Percentiles rank a stretch among this genome's conserved stretches.
These are phyloP conservation scores for Podospora bellae-mahoneyi DNA, from an alignment of 495 filamentous ascomycete genomes.

Conservation along the genomic window DNA sequence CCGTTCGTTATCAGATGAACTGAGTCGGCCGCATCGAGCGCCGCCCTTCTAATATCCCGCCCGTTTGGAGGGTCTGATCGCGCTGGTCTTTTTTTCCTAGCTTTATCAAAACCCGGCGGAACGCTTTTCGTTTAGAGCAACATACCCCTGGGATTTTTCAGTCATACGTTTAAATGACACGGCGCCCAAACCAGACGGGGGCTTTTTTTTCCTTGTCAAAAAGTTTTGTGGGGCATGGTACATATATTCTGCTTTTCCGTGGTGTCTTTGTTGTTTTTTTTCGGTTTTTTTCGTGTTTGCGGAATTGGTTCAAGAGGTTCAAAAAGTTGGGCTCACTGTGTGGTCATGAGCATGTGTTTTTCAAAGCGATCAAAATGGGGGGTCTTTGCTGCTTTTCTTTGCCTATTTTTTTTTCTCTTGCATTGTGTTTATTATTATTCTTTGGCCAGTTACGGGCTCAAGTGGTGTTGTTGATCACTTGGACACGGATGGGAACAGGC, in stretches of 20 bases:
- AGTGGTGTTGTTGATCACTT: not conserved
- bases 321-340: slow-evolving; percentile 21
- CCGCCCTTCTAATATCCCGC: not conserved
- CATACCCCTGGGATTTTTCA: slow-evolving; percentile 11
- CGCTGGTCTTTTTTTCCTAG: not conserved
- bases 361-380: slow-evolving; percentile 7
- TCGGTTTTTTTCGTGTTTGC: slow-evolving; percentile 6
- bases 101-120: not conserved
- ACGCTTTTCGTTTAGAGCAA: slow-evolving; percentile 9
- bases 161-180: not conserved
- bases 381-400: slow-evolving; percentile 4
- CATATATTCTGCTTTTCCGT: slow-evolving; percentile 17
- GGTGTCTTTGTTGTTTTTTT: slow-evolving; percentile 1
- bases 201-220: slow-evolving; percentile 22
- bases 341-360: slow-evolving; percentile 16
- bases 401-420: slow-evolving; percentile 11
- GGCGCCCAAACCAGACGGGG: slow-evolving; percentile 5
- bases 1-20: not conserved
- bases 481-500: not conserved
- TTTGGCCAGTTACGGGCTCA: not conserved
- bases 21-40: not conserved
- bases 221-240: slow-evolving; percentile 27
- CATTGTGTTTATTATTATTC: slow-evolving; percentile 9
- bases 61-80: not conserved
- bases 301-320: slow-evolving; percentile 15